These are phyloP conservation scores for Mortierella antarctica DNA, from an alignment of 192 early-diverging fungal species.

Conservation along the genomic window DNA sequence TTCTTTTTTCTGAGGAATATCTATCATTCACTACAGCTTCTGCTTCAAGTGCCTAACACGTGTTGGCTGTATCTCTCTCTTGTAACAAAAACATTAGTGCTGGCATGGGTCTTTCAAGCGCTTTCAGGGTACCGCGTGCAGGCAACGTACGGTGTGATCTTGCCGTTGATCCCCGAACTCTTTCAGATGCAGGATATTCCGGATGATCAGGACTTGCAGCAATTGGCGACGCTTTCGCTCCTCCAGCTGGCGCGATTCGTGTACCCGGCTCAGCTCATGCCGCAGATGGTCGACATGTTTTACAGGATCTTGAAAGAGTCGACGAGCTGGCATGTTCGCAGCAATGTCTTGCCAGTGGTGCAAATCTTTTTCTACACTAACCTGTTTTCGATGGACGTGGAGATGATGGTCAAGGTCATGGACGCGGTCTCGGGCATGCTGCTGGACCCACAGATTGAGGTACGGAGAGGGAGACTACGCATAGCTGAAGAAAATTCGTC, in stretches of 20 bases:
- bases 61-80: background rate
- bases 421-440: conserved; percentile 76
- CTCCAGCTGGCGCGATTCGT: conserved; percentile 61
- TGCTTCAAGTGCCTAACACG: background rate
- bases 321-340: conserved; percentile 82
- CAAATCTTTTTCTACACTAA: conserved; percentile 92
- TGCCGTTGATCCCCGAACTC: conserved; percentile 64
- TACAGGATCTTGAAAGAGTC: conserved; percentile 62
- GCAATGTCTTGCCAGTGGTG: conserved; percentile 82
- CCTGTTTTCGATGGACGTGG: conserved; percentile 72
- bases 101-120: conserved; percentile 73
- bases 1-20: background rate
- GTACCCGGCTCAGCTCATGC: conserved; percentile 65
- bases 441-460: conserved; percentile 90
- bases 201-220: conserved; percentile 78
- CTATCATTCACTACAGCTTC: background rate
- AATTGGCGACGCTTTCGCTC: conserved; percentile 61
- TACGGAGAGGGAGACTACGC: conserved; percentile 19
- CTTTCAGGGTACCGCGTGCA: conserved; percentile 61
- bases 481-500: background rate
- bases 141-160: conserved; percentile 68
- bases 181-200: conserved; percentile 79
- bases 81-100: conserved; percentile 54
- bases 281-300: conserved; percentile 65
- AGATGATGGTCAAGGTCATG: conserved; percentile 69